Evolutionary conservation across 2,329 filamentous ascomycete species (phyloP).

Genomic region (Penicillium expansum): DNA sequence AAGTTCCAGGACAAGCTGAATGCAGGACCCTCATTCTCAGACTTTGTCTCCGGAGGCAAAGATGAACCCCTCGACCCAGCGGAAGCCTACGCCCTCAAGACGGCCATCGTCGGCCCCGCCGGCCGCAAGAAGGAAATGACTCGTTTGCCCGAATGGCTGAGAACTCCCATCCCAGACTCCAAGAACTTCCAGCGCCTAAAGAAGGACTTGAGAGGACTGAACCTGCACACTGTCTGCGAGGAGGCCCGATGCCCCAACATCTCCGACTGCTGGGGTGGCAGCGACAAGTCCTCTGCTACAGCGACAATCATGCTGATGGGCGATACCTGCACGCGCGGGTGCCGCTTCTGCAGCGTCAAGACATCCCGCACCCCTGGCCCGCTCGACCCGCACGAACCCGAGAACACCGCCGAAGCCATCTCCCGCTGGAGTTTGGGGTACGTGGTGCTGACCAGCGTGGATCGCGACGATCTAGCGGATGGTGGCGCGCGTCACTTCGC

Average conservation of each 20-base stretch:
- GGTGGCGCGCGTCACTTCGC: slow-evolving; percentile 88
- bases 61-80: slow-evolving; percentile 43
- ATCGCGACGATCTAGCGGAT: slow-evolving; percentile 87
- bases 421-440: slow-evolving; percentile 92
- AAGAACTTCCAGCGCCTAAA: slow-evolving; percentile 94
- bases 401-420: slow-evolving; percentile 92
- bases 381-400: slow-evolving; percentile 91
- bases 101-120: slow-evolving; percentile 59
- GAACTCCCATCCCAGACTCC: slow-evolving; percentile 85
- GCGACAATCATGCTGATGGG: slow-evolving; percentile 99
- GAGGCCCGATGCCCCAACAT: slow-evolving; percentile 98
- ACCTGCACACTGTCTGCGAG: slow-evolving; percentile 94
- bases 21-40: slow-evolving; percentile 61
- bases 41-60: slow-evolving; percentile 56
- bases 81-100: slow-evolving; percentile 61
- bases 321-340: slow-evolving; percentile 94
- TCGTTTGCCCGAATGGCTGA: slow-evolving; percentile 87
- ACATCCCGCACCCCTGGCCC: slow-evolving; percentile 73
- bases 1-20: slow-evolving; percentile 63
- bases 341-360: slow-evolving; percentile 96
- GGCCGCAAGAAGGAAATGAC: slow-evolving; percentile 65
- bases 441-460: slow-evolving; percentile 89
- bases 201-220: slow-evolving; percentile 82
- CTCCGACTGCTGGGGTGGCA: slow-evolving; percentile 94
- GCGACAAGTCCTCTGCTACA: slow-evolving; percentile 82